Conservation (phyloP, 179 eudicot genomes). For the Beta lomatogona region DNA sequence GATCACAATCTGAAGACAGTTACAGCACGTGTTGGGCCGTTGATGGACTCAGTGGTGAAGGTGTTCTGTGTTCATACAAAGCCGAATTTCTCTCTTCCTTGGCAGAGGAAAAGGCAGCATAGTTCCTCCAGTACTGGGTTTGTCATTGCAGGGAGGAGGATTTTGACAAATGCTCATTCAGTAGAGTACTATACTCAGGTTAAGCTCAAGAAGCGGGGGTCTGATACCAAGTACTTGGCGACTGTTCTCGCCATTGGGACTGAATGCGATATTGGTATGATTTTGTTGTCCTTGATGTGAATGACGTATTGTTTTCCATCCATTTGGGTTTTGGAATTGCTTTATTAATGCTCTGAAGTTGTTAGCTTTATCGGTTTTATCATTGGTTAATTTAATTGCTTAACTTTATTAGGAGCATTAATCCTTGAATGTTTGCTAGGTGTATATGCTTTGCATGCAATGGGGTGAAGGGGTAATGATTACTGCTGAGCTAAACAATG, state of each 20-base stretch:
- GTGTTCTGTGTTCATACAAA: slow-evolving; percentile 85
- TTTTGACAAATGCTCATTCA: slow-evolving; percentile 90
- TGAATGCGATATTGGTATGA: slow-evolving; percentile 86
- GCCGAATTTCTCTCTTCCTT: slow-evolving; percentile 86
- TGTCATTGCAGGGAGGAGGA: slow-evolving; percentile 65
- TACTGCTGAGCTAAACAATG: background rate
- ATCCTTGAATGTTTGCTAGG: background rate
- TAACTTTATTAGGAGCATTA: background rate
- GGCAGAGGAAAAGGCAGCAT: slow-evolving; percentile 90
- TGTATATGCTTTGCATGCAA: background rate
- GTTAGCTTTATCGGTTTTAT: background rate
- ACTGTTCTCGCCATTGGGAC: slow-evolving; percentile 90
- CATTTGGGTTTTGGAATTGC: background rate
- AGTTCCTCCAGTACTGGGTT: slow-evolving; percentile 94
- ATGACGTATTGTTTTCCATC: background rate
- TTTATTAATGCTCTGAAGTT: background rate
- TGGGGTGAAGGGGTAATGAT: background rate
- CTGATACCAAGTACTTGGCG: slow-evolving; percentile 82
- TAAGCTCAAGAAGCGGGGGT: slow-evolving; percentile 85
- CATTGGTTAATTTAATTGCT: background rate
- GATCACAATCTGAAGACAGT: background rate
- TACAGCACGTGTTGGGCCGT: slow-evolving; percentile 48
- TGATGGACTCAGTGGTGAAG: slow-evolving; percentile 94
- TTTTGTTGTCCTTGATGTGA: background rate
- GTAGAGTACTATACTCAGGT: slow-evolving; percentile 93